Evolutionary conservation across 352 stramenopile genomes (phyloP), one percentile per base, ranked within the genome.

Genomic region (Phytophthora sansomeana): DNA sequence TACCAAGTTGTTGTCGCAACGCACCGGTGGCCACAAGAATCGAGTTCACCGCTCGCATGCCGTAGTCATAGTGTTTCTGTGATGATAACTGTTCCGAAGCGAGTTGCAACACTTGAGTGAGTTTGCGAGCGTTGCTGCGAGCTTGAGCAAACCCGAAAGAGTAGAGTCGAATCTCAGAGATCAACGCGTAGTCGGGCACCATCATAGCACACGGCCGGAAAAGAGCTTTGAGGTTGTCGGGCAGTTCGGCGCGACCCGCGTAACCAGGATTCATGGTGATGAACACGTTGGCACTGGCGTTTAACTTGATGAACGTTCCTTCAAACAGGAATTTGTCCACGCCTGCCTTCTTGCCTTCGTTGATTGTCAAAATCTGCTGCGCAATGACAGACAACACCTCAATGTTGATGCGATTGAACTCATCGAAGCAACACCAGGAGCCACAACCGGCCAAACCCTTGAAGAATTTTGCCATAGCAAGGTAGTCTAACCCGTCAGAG

Each of bases 181-280:
- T 98, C 39, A 98, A 79, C 0, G 94, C 93, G 58, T 98, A 98
- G 73, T 98, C 92, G 14, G 95, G 95, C 39, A 98, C 94, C 95
- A 98, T 98, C 95, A 98, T 98, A 5, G 95, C 94, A 50, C 95
- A 97, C 9, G 91, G 91, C 14, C 95, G 85, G 67, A 98, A 98
- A 5, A 98, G 72, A 14, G 95, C 94, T 70, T 98, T 98, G 7
- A 98, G 77, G 66, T 98, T 98, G 58, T 98, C 95, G 0, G 95
- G 94, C 5, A 98, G 75, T 77, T 98, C 95, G 1, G 87, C 97
- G 59, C 97, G 90, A 28, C 97, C 97, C 1, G 97, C 96, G 59
- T 99, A 99, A 4, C 96, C 93, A 5, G 94, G 94, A 69, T 98
- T 98, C 94, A 98, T 98, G 2, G 93, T 98, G 72, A 98, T 98